A percentile compares a stretch with the other conserved stretches of the same genome.
phyloP scores from a whole-genome alignment of 805 yeast species.

The Torulaspora gathmanii region DNA sequence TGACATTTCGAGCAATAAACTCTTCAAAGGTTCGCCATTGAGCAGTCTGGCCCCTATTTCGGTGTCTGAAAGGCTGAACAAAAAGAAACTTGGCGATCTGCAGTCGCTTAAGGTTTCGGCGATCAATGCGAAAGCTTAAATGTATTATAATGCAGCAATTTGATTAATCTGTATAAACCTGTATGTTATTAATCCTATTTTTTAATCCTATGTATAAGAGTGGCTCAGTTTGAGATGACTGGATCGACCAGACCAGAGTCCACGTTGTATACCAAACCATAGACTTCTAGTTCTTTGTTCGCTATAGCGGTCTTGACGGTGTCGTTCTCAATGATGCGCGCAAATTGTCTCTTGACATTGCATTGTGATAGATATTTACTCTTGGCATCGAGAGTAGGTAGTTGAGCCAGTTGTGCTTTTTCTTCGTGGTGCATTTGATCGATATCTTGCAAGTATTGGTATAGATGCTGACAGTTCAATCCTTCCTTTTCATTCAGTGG shows the following conservation, averaged over 20 bases:
- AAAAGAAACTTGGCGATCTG: too few relatives aligned
- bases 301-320: slow-evolving; percentile 63
- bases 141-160: neutral
- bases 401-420: slow-evolving; percentile 44
- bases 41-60: too few relatives aligned
- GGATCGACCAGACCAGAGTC: slow-evolving; percentile 59
- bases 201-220: neutral
- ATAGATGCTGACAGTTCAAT: slow-evolving; percentile 42
- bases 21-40: too few relatives aligned
- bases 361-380: slow-evolving; percentile 66
- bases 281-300: slow-evolving; percentile 62
- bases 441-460: slow-evolving; percentile 53
- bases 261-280: slow-evolving; percentile 83
- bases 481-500: slow-evolving; percentile 41
- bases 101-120: too few relatives aligned
- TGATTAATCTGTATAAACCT: neutral
- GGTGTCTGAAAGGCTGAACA: too few relatives aligned
- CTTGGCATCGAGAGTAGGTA: slow-evolving; percentile 47
- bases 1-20: too few relatives aligned
- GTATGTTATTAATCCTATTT: neutral
- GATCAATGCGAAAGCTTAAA: too few relatives aligned
- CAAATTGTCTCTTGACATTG: slow-evolving; percentile 69
- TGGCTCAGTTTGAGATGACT: slow-evolving; percentile 1
- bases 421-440: slow-evolving; percentile 64
- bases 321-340: slow-evolving; percentile 50